Evolutionary conservation across 768 basidiomycete species (phyloP).

Genomic region (Leccinum uliginosum): DNA sequence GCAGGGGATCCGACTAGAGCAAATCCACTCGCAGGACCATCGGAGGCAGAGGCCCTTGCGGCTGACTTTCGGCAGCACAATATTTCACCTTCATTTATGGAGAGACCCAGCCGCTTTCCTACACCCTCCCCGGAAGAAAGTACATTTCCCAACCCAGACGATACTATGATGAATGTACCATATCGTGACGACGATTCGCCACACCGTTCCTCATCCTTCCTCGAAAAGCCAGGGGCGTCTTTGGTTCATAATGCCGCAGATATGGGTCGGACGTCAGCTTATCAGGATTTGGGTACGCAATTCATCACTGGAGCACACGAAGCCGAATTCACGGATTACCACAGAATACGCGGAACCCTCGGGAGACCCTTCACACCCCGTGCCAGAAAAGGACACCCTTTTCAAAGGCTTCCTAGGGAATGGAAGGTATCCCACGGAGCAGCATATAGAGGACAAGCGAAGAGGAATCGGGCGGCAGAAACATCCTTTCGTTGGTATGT

Average conservation of each 20-base stretch:
- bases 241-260: constrained; percentile 47
- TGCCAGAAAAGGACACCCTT: constrained; percentile 39
- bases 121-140: constrained; percentile 13
- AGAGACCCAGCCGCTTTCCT: constrained; percentile 11
- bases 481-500: constrained; percentile 72
- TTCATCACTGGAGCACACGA: neutral
- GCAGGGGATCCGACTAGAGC: constrained; percentile 8
- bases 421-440: constrained; percentile 61
- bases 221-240: constrained; percentile 28
- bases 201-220: constrained; percentile 10
- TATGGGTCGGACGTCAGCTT: constrained; percentile 35
- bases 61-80: constrained; percentile 25
- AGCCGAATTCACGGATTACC: constrained; percentile 2
- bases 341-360: constrained; percentile 66
- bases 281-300: constrained; percentile 51
- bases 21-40: constrained; percentile 7
- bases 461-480: constrained; percentile 79
- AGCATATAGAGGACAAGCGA: constrained; percentile 85
- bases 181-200: constrained; percentile 25
- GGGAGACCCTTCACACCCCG: constrained; percentile 17
- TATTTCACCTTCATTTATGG: constrained; percentile 12
- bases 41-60: constrained; percentile 23
- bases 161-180: constrained; percentile 6
- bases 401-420: constrained; percentile 41
- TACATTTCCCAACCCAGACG: neutral